Conservation (phyloP, 768 basidiomycete genomes). For the Termitomyces bulborhizus region DNA sequence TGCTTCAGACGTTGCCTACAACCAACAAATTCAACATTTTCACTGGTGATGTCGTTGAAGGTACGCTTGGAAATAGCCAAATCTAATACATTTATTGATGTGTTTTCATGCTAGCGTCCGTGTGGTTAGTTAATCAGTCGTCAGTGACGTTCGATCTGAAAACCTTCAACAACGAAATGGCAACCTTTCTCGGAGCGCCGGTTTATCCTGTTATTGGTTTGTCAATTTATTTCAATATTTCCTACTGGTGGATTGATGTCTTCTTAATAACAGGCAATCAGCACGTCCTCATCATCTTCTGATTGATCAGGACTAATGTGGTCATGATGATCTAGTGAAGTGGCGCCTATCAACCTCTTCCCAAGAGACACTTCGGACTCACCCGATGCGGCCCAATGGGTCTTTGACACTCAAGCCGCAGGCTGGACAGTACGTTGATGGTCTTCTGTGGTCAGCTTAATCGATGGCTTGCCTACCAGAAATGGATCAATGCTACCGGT, state of each 20-base stretch:
- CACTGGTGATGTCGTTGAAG: constrained; percentile 61
- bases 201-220: constrained; percentile 48
- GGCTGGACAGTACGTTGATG: constrained; percentile 39
- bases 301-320: background rate
- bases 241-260: background rate
- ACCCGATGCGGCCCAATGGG: constrained; percentile 42
- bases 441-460: background rate
- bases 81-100: background rate
- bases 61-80: constrained; percentile 19
- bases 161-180: constrained; percentile 41
- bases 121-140: constrained; percentile 43
- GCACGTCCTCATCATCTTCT: constrained; percentile 23
- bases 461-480: constrained; percentile 17
- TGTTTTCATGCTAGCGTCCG: constrained; percentile 28
- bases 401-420: constrained; percentile 44
- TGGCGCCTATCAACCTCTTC: constrained; percentile 52
- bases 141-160: constrained; percentile 32
- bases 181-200: constrained; percentile 29
- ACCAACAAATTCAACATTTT: constrained; percentile 47
- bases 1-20: constrained; percentile 38
- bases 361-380: constrained; percentile 38
- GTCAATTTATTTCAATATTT: constrained; percentile 1
- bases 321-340: constrained; percentile 33
- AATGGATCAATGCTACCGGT: constrained; percentile 40
- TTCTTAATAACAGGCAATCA: constrained; percentile 36